Evolutionary conservation across 352 stramenopile species (phyloP).

Genomic region (Globisporangium radiosum): DNA sequence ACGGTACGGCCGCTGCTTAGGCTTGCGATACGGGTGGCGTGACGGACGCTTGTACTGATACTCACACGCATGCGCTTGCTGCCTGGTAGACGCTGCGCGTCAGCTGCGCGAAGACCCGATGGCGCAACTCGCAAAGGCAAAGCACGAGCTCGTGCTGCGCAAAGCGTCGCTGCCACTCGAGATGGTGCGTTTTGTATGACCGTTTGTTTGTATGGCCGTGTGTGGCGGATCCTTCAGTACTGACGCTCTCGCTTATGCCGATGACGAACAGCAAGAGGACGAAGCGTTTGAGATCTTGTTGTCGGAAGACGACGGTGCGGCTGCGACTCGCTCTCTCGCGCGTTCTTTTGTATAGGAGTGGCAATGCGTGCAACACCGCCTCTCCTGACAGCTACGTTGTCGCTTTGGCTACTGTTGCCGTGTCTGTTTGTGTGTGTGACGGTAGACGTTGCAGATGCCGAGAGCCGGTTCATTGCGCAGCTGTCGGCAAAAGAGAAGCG

Average conservation of each 20-base stretch:
- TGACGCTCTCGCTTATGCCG: background rate
- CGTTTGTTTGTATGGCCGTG: background rate
- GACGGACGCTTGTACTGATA: background rate
- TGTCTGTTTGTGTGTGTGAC: background rate
- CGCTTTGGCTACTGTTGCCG: background rate
- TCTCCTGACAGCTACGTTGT: background rate
- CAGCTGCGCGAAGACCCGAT: conserved; percentile 70
- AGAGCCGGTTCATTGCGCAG: conserved; percentile 42
- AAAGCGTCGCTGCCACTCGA: conserved; percentile 57
- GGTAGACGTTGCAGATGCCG: conserved; percentile 19
- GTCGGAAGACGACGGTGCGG: conserved; percentile 44
- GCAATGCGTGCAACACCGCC: no score
- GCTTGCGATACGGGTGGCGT: no score
- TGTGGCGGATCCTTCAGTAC: background rate
- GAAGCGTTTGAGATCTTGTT: conserved; percentile 60
- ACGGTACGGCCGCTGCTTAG: conserved; percentile 21
- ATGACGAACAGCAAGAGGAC: conserved; percentile 10
- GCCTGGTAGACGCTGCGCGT: conserved; percentile 46
- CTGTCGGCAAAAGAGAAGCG: conserved; percentile 72
- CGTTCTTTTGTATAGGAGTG: background rate
- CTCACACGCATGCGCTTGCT: background rate
- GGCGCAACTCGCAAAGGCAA: conserved; percentile 44
- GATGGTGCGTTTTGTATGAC: conserved; percentile 26
- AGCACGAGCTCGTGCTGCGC: conserved; percentile 54
- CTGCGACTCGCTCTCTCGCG: background rate